Evolutionary conservation across 768 basidiomycete species (phyloP).

Genomic region (Xerocomus spinulosus): DNA sequence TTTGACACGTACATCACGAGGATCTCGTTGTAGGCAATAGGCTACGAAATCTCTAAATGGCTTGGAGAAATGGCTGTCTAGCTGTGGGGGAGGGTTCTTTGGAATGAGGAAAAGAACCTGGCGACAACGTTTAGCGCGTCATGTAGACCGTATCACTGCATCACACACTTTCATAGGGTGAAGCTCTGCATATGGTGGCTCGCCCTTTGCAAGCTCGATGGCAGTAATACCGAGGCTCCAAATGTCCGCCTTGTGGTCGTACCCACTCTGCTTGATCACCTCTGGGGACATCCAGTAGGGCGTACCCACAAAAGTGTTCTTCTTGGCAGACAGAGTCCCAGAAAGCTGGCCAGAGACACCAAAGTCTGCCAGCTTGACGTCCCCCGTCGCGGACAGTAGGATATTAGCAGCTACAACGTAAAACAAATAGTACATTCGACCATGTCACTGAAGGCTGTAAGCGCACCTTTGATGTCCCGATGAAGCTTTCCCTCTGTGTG

Average conservation of each 20-base stretch:
- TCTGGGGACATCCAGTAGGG: conserved; percentile 99
- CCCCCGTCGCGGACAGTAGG: conserved; percentile 83
- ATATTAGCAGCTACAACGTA: conserved; percentile 79
- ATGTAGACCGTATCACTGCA: background rate
- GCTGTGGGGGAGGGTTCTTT: conserved; percentile 89
- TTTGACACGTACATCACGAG: conserved; percentile 64
- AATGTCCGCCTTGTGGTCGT: conserved; percentile 98
- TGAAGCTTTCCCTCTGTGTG: conserved; percentile 96
- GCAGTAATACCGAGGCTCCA: conserved; percentile 98
- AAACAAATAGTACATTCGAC: background rate
- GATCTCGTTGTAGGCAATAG: conserved; percentile 90
- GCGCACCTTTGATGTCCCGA: conserved; percentile 94
- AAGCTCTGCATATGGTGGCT: conserved; percentile 96
- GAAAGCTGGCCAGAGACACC: conserved; percentile 97
- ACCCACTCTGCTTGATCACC: conserved; percentile 99
- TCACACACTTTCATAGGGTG: conserved; percentile 94
- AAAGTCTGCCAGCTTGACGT: conserved; percentile 97
- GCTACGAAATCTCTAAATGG: conserved; percentile 93
- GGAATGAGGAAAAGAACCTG: conserved; percentile 97
- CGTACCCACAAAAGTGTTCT: conserved; percentile 97
- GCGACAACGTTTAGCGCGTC: background rate
- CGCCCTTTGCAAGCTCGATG: conserved; percentile 95
- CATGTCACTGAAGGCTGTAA: background rate
- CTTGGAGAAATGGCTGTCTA: conserved; percentile 90
- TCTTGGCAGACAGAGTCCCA: conserved; percentile 87